These are phyloP conservation scores for Aspergillus pseudonomiae DNA, from an alignment of 2,329 filamentous ascomycete genomes.

Conservation along the genomic window DNA sequence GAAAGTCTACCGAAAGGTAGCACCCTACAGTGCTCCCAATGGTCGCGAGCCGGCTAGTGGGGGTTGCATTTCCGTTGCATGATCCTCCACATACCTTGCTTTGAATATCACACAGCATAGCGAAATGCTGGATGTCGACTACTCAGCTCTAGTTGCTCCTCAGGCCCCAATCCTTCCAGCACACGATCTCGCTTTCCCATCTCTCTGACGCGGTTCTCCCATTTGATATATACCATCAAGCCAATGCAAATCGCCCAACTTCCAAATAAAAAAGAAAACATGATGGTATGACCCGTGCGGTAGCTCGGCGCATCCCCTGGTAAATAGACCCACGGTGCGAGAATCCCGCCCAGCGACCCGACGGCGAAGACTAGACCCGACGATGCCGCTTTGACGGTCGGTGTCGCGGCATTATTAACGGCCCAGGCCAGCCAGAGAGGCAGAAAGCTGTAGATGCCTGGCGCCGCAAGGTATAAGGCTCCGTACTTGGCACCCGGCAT, in stretches of 20 bases:
- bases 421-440: slow-evolving; percentile 11
- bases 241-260: not conserved
- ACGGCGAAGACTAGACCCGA: slow-evolving; percentile 4
- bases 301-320: slow-evolving; percentile 9
- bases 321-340: slow-evolving; percentile 13
- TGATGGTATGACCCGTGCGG: slow-evolving; percentile 8
- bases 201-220: slow-evolving; percentile 3
- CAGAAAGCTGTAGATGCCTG: slow-evolving; percentile 6
- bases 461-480: slow-evolving; percentile 7
- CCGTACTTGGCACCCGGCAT: slow-evolving; percentile 10
- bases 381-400: slow-evolving; percentile 1
- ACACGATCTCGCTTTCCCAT: not conserved
- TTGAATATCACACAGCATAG: not conserved
- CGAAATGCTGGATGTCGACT: slow-evolving; percentile 12
- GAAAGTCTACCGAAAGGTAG: not conserved
- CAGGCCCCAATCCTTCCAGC: not conserved
- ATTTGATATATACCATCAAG: slow-evolving; percentile 2
- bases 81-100: not conserved
- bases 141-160: slow-evolving; percentile 4
- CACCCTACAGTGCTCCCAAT: not conserved
- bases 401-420: slow-evolving; percentile 7
- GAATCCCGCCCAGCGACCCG: slow-evolving; percentile 6
- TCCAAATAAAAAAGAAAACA: slow-evolving; percentile 9
- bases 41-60: not conserved
- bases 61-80: not conserved